Base-by-base conservation (phyloP, 2,329 filamentous ascomycete species). In the Plectosphaerella plurivora region DNA sequence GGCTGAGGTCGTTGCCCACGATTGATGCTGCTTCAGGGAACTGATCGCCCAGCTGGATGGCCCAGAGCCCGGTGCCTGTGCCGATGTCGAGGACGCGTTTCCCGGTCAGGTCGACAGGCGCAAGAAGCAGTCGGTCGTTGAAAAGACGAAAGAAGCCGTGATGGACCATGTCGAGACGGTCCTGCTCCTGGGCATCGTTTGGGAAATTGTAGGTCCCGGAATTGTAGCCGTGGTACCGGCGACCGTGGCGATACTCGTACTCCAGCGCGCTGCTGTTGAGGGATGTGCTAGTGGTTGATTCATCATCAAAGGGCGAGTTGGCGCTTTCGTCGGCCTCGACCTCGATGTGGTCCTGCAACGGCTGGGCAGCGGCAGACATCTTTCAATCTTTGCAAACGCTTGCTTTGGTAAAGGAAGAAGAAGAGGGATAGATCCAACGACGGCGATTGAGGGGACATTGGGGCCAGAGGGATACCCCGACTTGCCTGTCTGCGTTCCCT, bases 41-140 rank as follows among this genome's bases (percentile, higher is more conserved):
- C n/a, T 49, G 8, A 41, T 64, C 62, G 10, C 57, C 61, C 5
- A 63, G 56, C 52, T 78, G 77, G 50, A 83, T 80, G 5, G 78
- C 55, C 56, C 55, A 62, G 10, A 61, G 53, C 24, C 57, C 59
- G 1, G 62, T 63, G 2, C 62, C 62, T 3, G 60, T 64, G 11
- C 60, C 61, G 2, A 63, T 51, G 35, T 64, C 60, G 37, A 63
- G 51, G 20, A 64, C 36, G 15, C 49, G 37, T 33, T 46, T 37
- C 2, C 51, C 44, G 4, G 24, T 25, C 10, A 36, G 44, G 14
- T 50, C 44, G 16, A 53, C 42, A 7, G 47, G 47, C 7, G 51
- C 47, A 10, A 53, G 42, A 10, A 50, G 42, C 24, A 53, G 47
- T 2, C 33, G 45, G 48, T 68, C 65, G n/a, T 65, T 59, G 15